Base-by-base conservation (phyloP, 305 asterid genomes). In the Ilex paraguariensis region DNA sequence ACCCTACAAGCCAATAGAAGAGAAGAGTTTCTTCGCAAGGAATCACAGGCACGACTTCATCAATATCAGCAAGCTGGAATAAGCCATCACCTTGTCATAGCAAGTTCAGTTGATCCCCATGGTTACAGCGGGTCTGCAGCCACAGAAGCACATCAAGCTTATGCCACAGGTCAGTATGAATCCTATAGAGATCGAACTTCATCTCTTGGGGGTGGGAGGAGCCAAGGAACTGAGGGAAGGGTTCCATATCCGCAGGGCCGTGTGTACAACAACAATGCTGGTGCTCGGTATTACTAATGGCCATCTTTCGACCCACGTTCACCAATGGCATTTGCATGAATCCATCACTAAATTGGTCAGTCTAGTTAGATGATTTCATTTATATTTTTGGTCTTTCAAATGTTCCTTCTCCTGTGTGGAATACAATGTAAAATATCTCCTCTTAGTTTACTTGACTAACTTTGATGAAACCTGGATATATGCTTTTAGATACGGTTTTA, bases 1-100 rank as follows among this genome's bases (percentile, higher is more conserved):
- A 66, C 66, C 36, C 61, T 32, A 28, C 56, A 60, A 60, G 60
- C 66, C 31, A 60, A 39, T 31, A 31, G 56, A 57, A 67, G 71
- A 67, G 71, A 67, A n/a, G 60, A 60, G 13, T 52, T 59, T 67
- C 71, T 67, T 67, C 66, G 54, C 14, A 67, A 60, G 54, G 71
- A 67, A 31, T 67, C 71, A 67, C 56, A 59, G 17, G 61, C 44
- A 42, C 49, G 62, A 44, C 61, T 67, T 6, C 60, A 53, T 36
- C 60, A 67, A 59, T 54, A 67, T 46, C 56, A 60, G 51, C 55
- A 53, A 60, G 61, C 65, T 52, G 71, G 60, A 60, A 60, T 13
- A 4, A 28, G 17, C 51, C 54, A 44, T 28, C 32, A 12, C 51
- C 60, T 14, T 14, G 16, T 0, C 21, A 30, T 17, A 59, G 52